These are phyloP conservation scores for Eutreptiella sp. DNA, from an alignment of 208 protist genomes.

Conservation along the genomic window DNA sequence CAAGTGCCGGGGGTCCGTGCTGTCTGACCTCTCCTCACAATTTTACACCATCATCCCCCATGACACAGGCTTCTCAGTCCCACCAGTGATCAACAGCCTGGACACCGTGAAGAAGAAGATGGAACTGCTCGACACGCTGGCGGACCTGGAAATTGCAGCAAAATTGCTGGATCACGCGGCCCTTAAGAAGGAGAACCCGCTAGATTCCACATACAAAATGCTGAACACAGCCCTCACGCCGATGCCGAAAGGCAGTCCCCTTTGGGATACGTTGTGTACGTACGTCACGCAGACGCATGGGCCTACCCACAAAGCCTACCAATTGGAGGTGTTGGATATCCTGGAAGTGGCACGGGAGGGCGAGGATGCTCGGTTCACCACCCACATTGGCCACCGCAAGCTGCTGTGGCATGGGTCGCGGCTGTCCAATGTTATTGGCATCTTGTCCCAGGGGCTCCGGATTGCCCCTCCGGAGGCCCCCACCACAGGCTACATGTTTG, in stretches of 20 bases:
- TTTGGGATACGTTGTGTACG: slow-evolving; percentile 49
- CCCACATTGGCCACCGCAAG: slow-evolving; percentile 40
- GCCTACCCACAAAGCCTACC: slow-evolving; percentile 49
- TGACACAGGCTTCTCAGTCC: slow-evolving; percentile 52
- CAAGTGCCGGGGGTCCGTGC: slow-evolving; percentile 35
- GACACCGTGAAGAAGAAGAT: slow-evolving; percentile 58
- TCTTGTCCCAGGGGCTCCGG: slow-evolving; percentile 74
- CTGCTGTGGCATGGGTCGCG: slow-evolving; percentile 83
- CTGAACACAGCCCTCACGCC: slow-evolving; percentile 47
- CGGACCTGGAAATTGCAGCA: slow-evolving; percentile 64
- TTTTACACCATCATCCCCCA: slow-evolving; percentile 76
- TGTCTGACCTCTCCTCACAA: background rate
- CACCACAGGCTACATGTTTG: slow-evolving; percentile 80
- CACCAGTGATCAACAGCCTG: slow-evolving; percentile 50
- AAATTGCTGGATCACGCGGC: slow-evolving; percentile 41
- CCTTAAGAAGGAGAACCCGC: slow-evolving; percentile 37
- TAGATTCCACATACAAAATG: slow-evolving; percentile 53
- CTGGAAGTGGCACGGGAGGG: slow-evolving; percentile 55
- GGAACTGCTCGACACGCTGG: slow-evolving; percentile 64
- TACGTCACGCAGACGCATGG: slow-evolving; percentile 64
- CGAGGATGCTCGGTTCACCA: slow-evolving; percentile 49
- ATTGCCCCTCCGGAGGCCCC: slow-evolving; percentile 85
- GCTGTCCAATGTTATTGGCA: slow-evolving; percentile 78
- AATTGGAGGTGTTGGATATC: slow-evolving; percentile 51
- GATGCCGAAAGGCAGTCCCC: slow-evolving; percentile 26